Evolutionary conservation across 106 monocot genomes (phyloP), one percentile per base, ranked within the genome.

Genomic region (Gastrodia elata): DNA sequence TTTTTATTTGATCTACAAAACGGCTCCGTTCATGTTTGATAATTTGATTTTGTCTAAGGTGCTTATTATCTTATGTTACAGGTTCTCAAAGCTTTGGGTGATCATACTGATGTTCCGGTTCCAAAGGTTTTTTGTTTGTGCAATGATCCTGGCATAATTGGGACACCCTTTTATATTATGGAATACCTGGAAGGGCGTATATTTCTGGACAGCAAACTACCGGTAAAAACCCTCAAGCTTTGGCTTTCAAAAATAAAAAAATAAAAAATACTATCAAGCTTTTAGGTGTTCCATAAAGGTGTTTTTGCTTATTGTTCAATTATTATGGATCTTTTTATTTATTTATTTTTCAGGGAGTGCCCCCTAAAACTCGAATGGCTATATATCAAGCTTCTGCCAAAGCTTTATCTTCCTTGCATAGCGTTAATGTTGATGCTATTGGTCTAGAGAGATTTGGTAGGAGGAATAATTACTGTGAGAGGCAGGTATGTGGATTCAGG

Each of bases 81-180:
- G 98, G 98, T 98, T 72, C 93, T 98, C 8, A 82, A 85, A 79
- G 98, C 98, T 57, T 84, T 98, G 72, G 83, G 87, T 49, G 52
- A 41, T 65, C 86, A 87, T 67, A 89, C 91, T 39, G 77, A 89
- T 82, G 93, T 98, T 79, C 91, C 98, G 35, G 98, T 98, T 64
- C 98, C 98, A 0, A 93, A 80, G 73, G 98, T 85, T 30, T 93
- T 88, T 74, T 91, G 91, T 75, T 78, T 98, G 33, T 98, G 98
- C 74, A 84, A 81, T 39, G 98, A 98, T 88, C 74, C 98, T 14
- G 82, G 69, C 70, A 75, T 93, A 67, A 85, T 98, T 71, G 93
- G 98, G 55, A 98, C 98, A 27, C 30, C 98, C 26, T 98, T 98
- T 72, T 98, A 93, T 49, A 91, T 98, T 65, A 98, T 98, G 98